These are phyloP conservation scores for Cardamine chenopodiifolia DNA, from an alignment of 345 rosid genomes.

Conservation along the genomic window DNA sequence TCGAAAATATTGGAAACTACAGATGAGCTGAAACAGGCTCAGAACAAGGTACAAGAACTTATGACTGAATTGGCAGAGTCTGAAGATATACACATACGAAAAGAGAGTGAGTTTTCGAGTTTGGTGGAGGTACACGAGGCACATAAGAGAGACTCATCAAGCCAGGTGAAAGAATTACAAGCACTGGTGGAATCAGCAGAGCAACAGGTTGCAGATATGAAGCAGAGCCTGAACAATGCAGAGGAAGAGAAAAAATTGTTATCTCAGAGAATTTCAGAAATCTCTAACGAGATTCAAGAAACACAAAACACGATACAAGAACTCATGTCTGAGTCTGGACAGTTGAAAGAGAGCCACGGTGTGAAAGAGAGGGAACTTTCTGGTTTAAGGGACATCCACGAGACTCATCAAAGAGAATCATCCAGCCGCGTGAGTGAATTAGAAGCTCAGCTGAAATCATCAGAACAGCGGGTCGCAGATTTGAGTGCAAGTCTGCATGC, in stretches of 20 bases:
- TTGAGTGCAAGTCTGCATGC: slow-evolving; percentile 50
- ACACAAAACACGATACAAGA: slow-evolving; percentile 51
- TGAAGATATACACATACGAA: slow-evolving; percentile 52
- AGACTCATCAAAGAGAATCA: slow-evolving; percentile 56
- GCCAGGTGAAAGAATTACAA: slow-evolving; percentile 37
- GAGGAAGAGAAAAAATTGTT: slow-evolving; percentile 63
- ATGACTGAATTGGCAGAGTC: slow-evolving; percentile 48
- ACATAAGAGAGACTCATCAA: slow-evolving; percentile 55
- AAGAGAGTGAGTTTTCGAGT: slow-evolving; percentile 58
- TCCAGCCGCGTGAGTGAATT: slow-evolving; percentile 42
- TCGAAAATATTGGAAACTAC: slow-evolving; percentile 53
- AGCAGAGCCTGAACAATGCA: slow-evolving; percentile 46
- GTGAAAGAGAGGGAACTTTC: slow-evolving; percentile 52
- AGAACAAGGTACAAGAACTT: slow-evolving; percentile 44
- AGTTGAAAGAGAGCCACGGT: slow-evolving; percentile 48
- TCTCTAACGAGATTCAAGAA: slow-evolving; percentile 55
- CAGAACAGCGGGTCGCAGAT: slow-evolving; percentile 47
- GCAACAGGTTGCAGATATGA: slow-evolving; percentile 52
- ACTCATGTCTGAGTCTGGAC: slow-evolving; percentile 50
- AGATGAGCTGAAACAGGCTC: slow-evolving; percentile 54
- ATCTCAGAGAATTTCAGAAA: slow-evolving; percentile 51
- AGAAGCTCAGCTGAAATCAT: slow-evolving; percentile 46
- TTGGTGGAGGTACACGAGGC: slow-evolving; percentile 58
- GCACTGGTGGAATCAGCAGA: slow-evolving; percentile 55
- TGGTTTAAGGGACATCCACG: slow-evolving; percentile 44